Percentiles rank a stretch among this genome's conserved stretches.
Conservation (phyloP, 768 basidiomycete genomes). For the Xerocomus brunneocitrinus region DNA sequence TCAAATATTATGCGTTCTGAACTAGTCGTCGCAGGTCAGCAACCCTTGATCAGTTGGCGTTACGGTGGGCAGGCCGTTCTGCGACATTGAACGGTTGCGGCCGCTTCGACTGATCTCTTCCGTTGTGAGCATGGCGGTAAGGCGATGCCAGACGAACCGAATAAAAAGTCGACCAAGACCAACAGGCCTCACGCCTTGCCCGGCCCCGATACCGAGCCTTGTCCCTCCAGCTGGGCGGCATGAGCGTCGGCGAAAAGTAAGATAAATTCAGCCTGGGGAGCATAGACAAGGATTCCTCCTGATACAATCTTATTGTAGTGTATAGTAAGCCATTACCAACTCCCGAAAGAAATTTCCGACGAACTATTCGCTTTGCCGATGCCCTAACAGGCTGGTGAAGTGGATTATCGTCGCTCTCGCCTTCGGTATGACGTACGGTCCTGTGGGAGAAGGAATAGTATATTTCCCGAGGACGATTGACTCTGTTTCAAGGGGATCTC, state of each 20-base stretch:
- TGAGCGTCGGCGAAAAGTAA: constrained; percentile 48
- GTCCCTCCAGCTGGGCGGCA: constrained; percentile 42
- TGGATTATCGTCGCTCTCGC: too few species aligned
- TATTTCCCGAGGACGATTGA: too few species aligned
- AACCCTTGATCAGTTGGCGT: background rate
- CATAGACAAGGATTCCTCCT: constrained; percentile 40
- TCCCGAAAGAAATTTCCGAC: too few species aligned
- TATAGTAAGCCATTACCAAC: too few species aligned
- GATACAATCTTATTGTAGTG: too few species aligned
- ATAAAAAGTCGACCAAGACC: background rate
- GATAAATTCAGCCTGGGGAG: constrained; percentile 32
- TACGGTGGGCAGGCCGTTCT: background rate
- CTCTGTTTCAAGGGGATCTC: too few species aligned
- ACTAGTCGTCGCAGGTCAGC: background rate
- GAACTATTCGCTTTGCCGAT: too few species aligned
- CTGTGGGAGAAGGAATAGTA: too few species aligned
- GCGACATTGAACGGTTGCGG: background rate
- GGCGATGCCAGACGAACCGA: background rate
- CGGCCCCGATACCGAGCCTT: constrained; percentile 35
- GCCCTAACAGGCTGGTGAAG: too few species aligned
- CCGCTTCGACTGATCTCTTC: background rate
- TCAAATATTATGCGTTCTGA: background rate
- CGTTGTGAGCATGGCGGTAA: background rate
- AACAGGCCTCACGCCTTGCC: constrained; percentile 25
- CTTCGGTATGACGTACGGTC: too few species aligned